These are phyloP conservation scores for Populus deltoides DNA, from an alignment of 345 rosid species.

Conservation along the genomic window DNA sequence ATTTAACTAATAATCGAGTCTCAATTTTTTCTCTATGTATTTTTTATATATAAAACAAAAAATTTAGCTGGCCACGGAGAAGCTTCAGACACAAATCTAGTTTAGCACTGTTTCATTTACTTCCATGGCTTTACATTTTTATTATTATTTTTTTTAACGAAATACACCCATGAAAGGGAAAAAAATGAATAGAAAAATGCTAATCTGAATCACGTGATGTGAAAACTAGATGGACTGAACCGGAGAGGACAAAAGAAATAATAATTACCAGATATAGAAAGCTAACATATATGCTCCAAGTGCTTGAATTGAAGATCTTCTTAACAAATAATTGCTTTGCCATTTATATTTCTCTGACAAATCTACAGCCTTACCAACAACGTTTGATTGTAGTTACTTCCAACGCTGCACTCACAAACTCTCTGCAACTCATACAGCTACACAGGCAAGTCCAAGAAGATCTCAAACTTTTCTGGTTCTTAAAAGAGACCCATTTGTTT, in stretches of 20 bases:
- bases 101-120: no score
- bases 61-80: no score
- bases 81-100: no score
- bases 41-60: no score
- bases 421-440: background rate
- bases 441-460: background rate
- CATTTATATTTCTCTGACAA: background rate
- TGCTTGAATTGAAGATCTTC: background rate
- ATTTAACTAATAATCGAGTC: no score
- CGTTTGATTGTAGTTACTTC: background rate
- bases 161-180: no score
- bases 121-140: no score
- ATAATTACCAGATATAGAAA: background rate
- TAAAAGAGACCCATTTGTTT: constrained; percentile 12
- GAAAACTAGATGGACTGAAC: background rate
- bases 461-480: background rate
- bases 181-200: no score
- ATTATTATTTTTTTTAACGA: no score
- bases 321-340: background rate
- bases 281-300: background rate
- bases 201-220: background rate
- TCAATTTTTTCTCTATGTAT: no score
- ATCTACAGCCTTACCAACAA: background rate
- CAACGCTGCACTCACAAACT: background rate
- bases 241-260: background rate